Conservation (phyloP, 192 early-diverging fungal species). For the Coemansia erecta region DNA sequence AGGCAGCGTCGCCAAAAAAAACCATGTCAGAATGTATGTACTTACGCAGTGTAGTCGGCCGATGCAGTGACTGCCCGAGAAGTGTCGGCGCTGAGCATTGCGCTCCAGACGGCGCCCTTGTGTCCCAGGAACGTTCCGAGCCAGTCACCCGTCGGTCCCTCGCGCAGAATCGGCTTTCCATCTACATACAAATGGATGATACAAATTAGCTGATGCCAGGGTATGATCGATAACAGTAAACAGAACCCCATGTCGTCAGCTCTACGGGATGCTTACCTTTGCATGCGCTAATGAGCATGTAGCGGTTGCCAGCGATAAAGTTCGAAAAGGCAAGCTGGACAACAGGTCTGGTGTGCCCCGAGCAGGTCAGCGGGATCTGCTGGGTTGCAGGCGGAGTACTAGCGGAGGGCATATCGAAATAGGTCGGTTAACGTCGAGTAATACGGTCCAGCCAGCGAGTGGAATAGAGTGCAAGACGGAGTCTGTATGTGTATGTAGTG, state of each 20-base stretch:
- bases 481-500: no score
- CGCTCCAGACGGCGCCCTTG: conserved; percentile 91
- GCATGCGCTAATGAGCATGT: conserved; percentile 84
- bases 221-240: background rate
- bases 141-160: conserved; percentile 90
- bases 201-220: background rate
- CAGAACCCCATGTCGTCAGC: background rate
- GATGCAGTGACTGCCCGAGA: conserved; percentile 86
- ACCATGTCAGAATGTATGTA: conserved; percentile 5
- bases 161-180: conserved; percentile 81
- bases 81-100: conserved; percentile 73
- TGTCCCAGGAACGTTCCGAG: conserved; percentile 88
- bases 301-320: conserved; percentile 67
- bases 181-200: conserved; percentile 48
- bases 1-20: background rate
- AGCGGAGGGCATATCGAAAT: conserved; percentile 26
- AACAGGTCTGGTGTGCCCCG: conserved; percentile 87
- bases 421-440: background rate
- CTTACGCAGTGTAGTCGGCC: conserved; percentile 85
- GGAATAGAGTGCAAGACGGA: no score
- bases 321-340: conserved; percentile 83
- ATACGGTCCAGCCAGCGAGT: no score
- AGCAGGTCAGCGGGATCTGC: conserved; percentile 80
- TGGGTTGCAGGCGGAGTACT: conserved; percentile 22
- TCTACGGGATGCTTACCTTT: conserved; percentile 52